Evolutionary conservation across 2,329 filamentous ascomycete genomes (phyloP).

Genomic region (Ceratocystis colombiana): DNA sequence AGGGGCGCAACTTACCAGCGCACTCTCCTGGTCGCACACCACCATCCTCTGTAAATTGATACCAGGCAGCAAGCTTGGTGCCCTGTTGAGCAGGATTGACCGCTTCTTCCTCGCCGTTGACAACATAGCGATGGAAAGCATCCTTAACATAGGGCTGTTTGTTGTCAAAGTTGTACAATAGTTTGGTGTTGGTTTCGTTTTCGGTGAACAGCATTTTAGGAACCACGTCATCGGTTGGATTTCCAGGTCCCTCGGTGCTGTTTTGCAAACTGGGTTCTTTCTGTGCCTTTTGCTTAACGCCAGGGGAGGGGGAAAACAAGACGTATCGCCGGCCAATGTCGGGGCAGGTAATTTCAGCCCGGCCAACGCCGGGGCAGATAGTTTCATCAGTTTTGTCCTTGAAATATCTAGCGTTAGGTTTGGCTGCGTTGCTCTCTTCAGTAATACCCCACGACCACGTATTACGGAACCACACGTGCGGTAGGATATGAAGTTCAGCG

Average conservation of each 20-base stretch:
- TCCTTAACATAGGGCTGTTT: slow-evolving; percentile 82
- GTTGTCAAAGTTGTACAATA: slow-evolving; percentile 69
- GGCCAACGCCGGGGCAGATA: slow-evolving; percentile 58
- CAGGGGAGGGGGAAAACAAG: slow-evolving; percentile 79
- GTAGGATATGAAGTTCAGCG: slow-evolving; percentile 84
- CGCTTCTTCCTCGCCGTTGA: slow-evolving; percentile 67
- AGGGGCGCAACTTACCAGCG: slow-evolving; percentile 55
- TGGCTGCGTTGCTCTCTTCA: slow-evolving; percentile 63
- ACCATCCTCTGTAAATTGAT: slow-evolving; percentile 77
- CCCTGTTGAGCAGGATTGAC: slow-evolving; percentile 71
- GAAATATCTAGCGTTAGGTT: slow-evolving; percentile 63
- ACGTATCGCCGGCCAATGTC: slow-evolving; percentile 75
- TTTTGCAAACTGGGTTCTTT: slow-evolving; percentile 30
- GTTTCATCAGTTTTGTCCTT: slow-evolving; percentile 33
- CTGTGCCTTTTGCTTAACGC: slow-evolving; percentile 41
- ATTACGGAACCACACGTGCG: slow-evolving; percentile 94
- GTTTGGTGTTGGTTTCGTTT: slow-evolving; percentile 81
- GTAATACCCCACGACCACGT: slow-evolving; percentile 94
- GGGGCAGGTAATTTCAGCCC: slow-evolving; percentile 41
- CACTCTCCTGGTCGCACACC: slow-evolving; percentile 85
- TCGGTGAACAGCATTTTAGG: slow-evolving; percentile 86
- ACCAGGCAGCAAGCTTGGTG: slow-evolving; percentile 89
- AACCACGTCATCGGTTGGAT: slow-evolving; percentile 58
- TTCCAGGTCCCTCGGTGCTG: slow-evolving; percentile 33
- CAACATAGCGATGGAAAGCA: slow-evolving; percentile 81